Base-by-base conservation (phyloP, 805 yeast species). In the Suhomyces xylopsoci region DNA sequence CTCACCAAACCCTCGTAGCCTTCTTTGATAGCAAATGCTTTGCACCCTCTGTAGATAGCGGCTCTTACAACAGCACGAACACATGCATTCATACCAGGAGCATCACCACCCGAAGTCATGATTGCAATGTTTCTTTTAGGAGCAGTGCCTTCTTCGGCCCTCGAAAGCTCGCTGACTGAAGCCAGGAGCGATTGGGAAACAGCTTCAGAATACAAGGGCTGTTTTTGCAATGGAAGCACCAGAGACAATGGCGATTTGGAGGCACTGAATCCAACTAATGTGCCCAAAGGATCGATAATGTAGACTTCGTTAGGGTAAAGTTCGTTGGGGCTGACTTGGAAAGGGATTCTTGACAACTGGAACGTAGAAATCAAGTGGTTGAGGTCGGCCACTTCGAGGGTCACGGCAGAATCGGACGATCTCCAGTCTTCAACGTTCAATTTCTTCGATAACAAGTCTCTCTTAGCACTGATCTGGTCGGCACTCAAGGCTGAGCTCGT, bases 21-120 rank as follows among this genome's bases (percentile, higher is more conserved):
- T 73, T 94, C 99, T 67, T 82, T 86, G 47, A 96, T 84, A 25
- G 96, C 97, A 63, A 80, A 94, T 28, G 91, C 93, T 57, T 91
- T 96, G 75, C 98, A 94, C 15, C 88, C 92, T 53, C 84, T 79
- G 74, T 78, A 82, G 58, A 94, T 90, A 56, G 96, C 97, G 1
- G 97, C 83, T 62, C 99, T 82, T 7, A 93, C 97, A 54, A 94
- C 96, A 0, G 98, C 96, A 57, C 99, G 81, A 7, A 94, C 99
- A 25, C 86, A 89, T 4, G 97, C 93, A 71, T 91, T 90, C 99
- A 94, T 94, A 63, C 99, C 99, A 28, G 96, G 99, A 50, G 98
- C 88, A 68, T 94, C 99, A 71, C 99, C 99, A 62, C 99, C 99
- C 1, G 97, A 90, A 5, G 98, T 94, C 93, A 94, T 91, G 48